These are phyloP conservation scores for Cladosporium sp. DNA, from an alignment of 2,329 filamentous ascomycete species.

Conservation along the genomic window DNA sequence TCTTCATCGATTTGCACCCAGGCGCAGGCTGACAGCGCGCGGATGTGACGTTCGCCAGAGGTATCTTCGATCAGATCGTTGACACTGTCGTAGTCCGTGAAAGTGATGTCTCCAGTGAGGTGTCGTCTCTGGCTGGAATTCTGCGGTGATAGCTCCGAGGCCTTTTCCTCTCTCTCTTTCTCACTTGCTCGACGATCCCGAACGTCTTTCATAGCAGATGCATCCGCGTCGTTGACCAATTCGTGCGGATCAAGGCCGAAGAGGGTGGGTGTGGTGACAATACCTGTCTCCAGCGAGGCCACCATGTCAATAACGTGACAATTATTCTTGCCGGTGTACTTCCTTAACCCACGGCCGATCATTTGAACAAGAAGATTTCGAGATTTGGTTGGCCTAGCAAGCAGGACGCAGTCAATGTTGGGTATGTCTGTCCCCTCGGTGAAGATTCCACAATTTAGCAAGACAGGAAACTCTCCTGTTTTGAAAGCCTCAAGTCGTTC, in stretches of 20 bases:
- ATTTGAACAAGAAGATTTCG: constrained; percentile 94
- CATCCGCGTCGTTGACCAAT: constrained; percentile 61
- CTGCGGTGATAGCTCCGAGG: constrained; percentile 1
- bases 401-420: constrained; percentile 87
- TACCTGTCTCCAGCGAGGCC: constrained; percentile 72
- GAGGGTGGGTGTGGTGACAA: constrained; percentile 74
- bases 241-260: constrained; percentile 86
- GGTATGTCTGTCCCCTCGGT: constrained; percentile 98
- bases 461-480: constrained; percentile 69
- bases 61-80: constrained; percentile 82
- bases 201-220: constrained; percentile 54
- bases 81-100: constrained; percentile 89
- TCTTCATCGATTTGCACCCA: constrained; percentile 76
- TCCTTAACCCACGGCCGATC: constrained; percentile 89
- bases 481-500: constrained; percentile 71
- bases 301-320: constrained; percentile 98
- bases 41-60: constrained; percentile 70
- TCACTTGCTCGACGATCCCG: constrained; percentile 42
- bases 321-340: constrained; percentile 72
- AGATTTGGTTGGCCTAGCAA: constrained; percentile 83
- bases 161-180: constrained; percentile 33
- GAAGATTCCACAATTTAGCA: constrained; percentile 93
- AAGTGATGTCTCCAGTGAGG: constrained; percentile 49
- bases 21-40: constrained; percentile 63
- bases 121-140: background rate